phyloP scores from a whole-genome alignment of 805 yeast species.

The Monosporozyma siamensis region DNA sequence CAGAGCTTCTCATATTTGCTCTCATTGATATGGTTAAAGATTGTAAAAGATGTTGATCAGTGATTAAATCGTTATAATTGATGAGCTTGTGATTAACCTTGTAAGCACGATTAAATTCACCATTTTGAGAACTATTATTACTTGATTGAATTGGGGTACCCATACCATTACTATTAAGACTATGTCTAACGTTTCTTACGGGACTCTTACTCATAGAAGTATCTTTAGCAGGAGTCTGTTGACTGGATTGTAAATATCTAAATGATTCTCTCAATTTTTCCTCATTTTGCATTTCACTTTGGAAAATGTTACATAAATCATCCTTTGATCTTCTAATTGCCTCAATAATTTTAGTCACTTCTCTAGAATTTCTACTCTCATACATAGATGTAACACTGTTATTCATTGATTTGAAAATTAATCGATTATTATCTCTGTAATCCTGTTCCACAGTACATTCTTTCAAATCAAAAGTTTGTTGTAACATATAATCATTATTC shows the following conservation, averaged over 20 bases:
- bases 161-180: slow-evolving; percentile 20
- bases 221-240: slow-evolving; percentile 26
- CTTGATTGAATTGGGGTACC: slow-evolving; percentile 13
- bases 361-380: slow-evolving; percentile 19
- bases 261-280: slow-evolving; percentile 38
- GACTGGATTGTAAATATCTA: slow-evolving; percentile 32
- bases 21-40: slow-evolving; percentile 55
- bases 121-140: neutral
- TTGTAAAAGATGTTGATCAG: slow-evolving; percentile 37
- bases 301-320: slow-evolving; percentile 48
- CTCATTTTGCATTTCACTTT: slow-evolving; percentile 39
- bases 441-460: slow-evolving; percentile 42
- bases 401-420: slow-evolving; percentile 12
- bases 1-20: slow-evolving; percentile 46
- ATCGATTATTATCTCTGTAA: slow-evolving; percentile 11
- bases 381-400: slow-evolving; percentile 10
- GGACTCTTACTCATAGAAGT: slow-evolving; percentile 26
- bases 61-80: slow-evolving; percentile 3
- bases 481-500: slow-evolving; percentile 48
- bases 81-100: neutral
- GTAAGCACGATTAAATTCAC: neutral
- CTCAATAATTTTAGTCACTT: slow-evolving; percentile 36
- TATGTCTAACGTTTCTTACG: slow-evolving; percentile 11
- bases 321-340: slow-evolving; percentile 54
- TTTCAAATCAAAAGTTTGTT: slow-evolving; percentile 68